Percentiles rank a stretch among this genome's conserved stretches.
These are phyloP conservation scores for Coniochaeta pulveracea DNA, from an alignment of 2,329 filamentous ascomycete genomes.

Conservation along the genomic window DNA sequence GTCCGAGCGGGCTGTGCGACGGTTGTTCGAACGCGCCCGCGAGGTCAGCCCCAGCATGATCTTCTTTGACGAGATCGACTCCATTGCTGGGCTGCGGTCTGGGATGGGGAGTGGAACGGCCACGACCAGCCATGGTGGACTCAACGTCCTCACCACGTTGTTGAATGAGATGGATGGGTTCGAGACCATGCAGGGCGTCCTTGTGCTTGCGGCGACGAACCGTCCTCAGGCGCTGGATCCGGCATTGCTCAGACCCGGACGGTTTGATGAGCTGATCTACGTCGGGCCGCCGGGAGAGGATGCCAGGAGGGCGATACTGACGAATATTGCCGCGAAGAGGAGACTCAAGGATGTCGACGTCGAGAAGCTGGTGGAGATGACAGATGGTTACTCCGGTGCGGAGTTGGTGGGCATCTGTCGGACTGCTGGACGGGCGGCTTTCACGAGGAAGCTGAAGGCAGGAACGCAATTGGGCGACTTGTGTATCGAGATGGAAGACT, in stretches of 20 bases:
- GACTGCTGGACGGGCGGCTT: constrained; percentile 29
- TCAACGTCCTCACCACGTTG: constrained; percentile 82
- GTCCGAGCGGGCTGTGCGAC: constrained; percentile 74
- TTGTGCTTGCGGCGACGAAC: constrained; percentile 87
- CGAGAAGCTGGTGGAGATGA: constrained; percentile 46
- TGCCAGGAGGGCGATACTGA: constrained; percentile 67
- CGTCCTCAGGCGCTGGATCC: constrained; percentile 77
- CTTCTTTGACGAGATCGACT: constrained; percentile 95
- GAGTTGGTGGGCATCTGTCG: constrained; percentile 55
- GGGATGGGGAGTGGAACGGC: constrained; percentile 29
- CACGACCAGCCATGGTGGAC: constrained; percentile 29
- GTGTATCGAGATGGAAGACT: constrained; percentile 23
- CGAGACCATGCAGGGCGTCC: constrained; percentile 69
- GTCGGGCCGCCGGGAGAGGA: constrained; percentile 67
- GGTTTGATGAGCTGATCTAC: constrained; percentile 77
- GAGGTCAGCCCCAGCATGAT: constrained; percentile 86
- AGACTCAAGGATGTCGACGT: constrained; percentile 56
- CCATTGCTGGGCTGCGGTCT: constrained; percentile 52
- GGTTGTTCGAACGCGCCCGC: constrained; percentile 75
- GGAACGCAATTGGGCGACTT: constrained; percentile 15
- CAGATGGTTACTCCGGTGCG: constrained; percentile 75
- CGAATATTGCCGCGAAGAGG: constrained; percentile 52
- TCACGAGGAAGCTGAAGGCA: constrained; percentile 17
- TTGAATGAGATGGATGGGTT: constrained; percentile 96
- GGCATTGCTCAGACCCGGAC: constrained; percentile 73